A percentile compares a stretch with the other conserved stretches of the same genome.
Conservation (phyloP, 2,329 filamentous ascomycete species). For the Pyrenochaeta sp. region DNA sequence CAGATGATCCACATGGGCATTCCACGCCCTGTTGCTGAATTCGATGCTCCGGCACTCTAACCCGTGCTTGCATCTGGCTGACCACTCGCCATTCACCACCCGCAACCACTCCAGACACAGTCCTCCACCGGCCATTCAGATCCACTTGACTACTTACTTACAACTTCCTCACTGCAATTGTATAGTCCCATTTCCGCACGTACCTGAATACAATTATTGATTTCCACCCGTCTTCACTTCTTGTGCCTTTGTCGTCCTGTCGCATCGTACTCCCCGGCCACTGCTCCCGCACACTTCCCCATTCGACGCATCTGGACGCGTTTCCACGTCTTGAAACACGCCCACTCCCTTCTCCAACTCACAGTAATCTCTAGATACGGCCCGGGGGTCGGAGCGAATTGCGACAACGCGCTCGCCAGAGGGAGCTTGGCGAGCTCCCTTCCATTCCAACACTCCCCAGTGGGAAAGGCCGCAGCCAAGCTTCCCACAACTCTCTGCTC, state of each 20-base stretch:
- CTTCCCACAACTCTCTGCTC: conserved; percentile 20
- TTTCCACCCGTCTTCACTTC: conserved; percentile 5
- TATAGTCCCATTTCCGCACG: too few species aligned
- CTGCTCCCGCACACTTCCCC: not conserved
- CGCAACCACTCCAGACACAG: too few species aligned
- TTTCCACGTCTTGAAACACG: conserved; percentile 3
- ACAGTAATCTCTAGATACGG: conserved; percentile 19
- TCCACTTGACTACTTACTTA: too few species aligned
- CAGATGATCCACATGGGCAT: not conserved
- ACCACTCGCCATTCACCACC: too few species aligned
- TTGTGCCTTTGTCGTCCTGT: conserved; percentile 6
- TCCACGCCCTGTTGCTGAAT: not conserved
- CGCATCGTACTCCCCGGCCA: not conserved
- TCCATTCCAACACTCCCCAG: conserved; percentile 35
- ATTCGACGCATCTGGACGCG: not conserved
- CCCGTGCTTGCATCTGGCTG: too few species aligned
- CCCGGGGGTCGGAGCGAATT: conserved; percentile 15
- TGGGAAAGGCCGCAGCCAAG: conserved; percentile 30
- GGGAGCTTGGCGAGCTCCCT: conserved; percentile 26
- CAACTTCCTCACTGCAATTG: too few species aligned
- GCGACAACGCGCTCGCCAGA: conserved; percentile 22
- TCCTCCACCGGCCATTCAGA: too few species aligned
- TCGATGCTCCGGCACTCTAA: too few species aligned
- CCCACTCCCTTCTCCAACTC: conserved; percentile 14
- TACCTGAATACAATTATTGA: too few species aligned